Percentiles rank a stretch among this genome's conserved stretches.
Evolutionary conservation across 306 rosid species (phyloP).

Genomic region (Hylodesmum podocarpum): DNA sequence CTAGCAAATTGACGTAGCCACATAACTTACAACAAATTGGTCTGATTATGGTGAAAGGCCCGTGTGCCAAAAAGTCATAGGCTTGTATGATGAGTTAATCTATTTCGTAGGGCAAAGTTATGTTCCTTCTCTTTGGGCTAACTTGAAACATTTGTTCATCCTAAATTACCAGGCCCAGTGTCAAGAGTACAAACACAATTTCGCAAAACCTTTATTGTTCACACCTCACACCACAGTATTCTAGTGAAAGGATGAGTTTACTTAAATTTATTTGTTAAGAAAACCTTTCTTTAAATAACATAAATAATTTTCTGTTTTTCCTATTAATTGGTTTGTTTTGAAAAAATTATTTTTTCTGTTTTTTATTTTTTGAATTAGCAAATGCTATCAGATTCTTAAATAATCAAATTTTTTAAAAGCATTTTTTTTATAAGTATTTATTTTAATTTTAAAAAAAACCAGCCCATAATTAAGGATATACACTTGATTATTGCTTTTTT

Average conservation of each 20-base stretch:
- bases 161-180: background rate
- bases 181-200: background rate
- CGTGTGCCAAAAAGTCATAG: background rate
- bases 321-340: too few relatives aligned
- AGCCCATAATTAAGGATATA: background rate
- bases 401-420: too few relatives aligned
- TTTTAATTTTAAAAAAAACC: too few relatives aligned
- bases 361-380: too few relatives aligned
- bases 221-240: background rate
- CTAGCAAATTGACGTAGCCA: background rate
- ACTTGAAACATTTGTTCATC: background rate
- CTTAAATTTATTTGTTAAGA: too few relatives aligned
- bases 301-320: too few relatives aligned
- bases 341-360: too few relatives aligned
- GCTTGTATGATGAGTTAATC: background rate
- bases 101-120: background rate
- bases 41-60: background rate
- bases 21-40: background rate
- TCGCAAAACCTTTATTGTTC: background rate
- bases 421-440: too few relatives aligned
- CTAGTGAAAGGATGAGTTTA: too few relatives aligned
- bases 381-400: too few relatives aligned
- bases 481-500: background rate
- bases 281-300: too few relatives aligned
- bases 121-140: background rate